phyloP scores from a whole-genome alignment of 768 basidiomycete species.

The Chalciporus piperatus region DNA sequence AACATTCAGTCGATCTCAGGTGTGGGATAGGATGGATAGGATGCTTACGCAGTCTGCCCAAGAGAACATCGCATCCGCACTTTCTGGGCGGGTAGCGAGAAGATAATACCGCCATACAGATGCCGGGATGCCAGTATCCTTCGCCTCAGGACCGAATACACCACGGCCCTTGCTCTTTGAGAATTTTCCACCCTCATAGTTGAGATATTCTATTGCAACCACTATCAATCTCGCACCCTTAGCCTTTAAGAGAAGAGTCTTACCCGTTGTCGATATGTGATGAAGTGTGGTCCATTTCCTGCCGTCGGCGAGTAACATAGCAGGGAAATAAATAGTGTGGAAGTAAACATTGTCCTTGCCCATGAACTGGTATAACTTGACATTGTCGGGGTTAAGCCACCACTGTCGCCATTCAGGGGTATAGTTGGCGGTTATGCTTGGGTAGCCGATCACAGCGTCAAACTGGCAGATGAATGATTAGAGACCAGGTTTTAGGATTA shows the following conservation, averaged over 20 bases:
- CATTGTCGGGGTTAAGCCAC: slow-evolving; percentile 93
- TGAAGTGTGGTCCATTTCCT: slow-evolving; percentile 92
- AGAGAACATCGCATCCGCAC: slow-evolving; percentile 91
- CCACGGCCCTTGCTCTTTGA: slow-evolving; percentile 96
- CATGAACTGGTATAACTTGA: slow-evolving; percentile 97
- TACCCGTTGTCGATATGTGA: slow-evolving; percentile 93
- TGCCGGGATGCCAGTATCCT: slow-evolving; percentile 87
- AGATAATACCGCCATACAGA: slow-evolving; percentile 98
- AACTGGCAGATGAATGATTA: slow-evolving; percentile 52
- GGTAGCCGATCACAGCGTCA: slow-evolving; percentile 95
- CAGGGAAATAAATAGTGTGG: slow-evolving; percentile 94
- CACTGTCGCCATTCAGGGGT: slow-evolving; percentile 93
- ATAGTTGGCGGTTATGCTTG: slow-evolving; percentile 95
- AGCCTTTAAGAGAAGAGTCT: slow-evolving; percentile 13
- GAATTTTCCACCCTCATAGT: slow-evolving; percentile 99
- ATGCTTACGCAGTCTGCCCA: slow-evolving; percentile 87
- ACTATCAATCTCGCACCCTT: neutral
- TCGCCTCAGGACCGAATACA: slow-evolving; percentile 93
- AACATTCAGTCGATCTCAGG: neutral
- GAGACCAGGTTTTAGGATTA: neutral
- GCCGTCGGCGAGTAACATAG: slow-evolving; percentile 84
- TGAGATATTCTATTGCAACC: slow-evolving; percentile 74
- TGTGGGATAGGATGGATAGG: too few relatives aligned
- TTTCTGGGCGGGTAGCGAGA: slow-evolving; percentile 89
- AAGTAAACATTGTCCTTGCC: slow-evolving; percentile 99